Percentiles rank a stretch among this genome's conserved stretches.
These are phyloP conservation scores for Geranomyces variabilis DNA, from an alignment of 192 early-diverging fungal genomes.

Conservation along the genomic window DNA sequence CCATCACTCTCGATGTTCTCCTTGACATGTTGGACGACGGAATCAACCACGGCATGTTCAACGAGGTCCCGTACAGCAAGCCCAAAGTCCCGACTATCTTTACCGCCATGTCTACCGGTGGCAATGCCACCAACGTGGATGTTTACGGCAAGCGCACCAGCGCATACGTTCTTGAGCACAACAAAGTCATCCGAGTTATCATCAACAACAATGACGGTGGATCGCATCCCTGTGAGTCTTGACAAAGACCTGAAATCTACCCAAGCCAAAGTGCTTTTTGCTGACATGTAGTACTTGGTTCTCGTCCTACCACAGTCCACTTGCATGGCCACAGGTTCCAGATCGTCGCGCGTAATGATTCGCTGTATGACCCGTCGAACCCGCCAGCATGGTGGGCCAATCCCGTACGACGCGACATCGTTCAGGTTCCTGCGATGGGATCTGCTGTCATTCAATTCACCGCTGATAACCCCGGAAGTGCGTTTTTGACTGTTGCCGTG, in stretches of 20 bases:
- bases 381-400: slow-evolving; percentile 47
- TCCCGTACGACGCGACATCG: slow-evolving; percentile 76
- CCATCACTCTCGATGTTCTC: slow-evolving; percentile 58
- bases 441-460: slow-evolving; percentile 74
- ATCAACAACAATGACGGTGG: slow-evolving; percentile 77
- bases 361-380: slow-evolving; percentile 55
- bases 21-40: slow-evolving; percentile 72
- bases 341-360: slow-evolving; percentile 62
- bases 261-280: no score
- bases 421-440: slow-evolving; percentile 62
- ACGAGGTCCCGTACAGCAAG: slow-evolving; percentile 68
- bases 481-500: no score
- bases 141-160: slow-evolving; percentile 71
- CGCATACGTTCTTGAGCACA: slow-evolving; percentile 63
- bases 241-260: no score
- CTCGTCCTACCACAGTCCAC: slow-evolving; percentile 61
- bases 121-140: slow-evolving; percentile 44
- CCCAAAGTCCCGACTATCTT: slow-evolving; percentile 70
- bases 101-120: slow-evolving; percentile 65
- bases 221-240: slow-evolving; percentile 60
- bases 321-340: slow-evolving; percentile 85
- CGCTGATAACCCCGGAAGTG: slow-evolving; percentile 70
- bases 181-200: slow-evolving; percentile 66
- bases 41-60: slow-evolving; percentile 81
- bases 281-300: neutral